These are phyloP conservation scores for Oenanthe javanica DNA, from an alignment of 140 eudicot species.

Conservation along the genomic window DNA sequence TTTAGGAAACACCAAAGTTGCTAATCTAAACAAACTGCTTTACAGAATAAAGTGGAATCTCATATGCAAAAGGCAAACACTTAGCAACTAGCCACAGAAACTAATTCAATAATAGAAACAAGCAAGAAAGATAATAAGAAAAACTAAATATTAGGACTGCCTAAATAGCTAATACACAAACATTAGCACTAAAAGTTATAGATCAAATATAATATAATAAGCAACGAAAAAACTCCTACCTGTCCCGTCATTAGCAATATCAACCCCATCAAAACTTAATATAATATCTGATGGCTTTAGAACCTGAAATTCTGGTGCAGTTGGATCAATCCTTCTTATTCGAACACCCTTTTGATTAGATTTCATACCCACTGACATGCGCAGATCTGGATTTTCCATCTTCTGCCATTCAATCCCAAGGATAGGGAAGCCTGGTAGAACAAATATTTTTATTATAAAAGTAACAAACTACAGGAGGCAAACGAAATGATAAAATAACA, in stretches of 20 bases:
- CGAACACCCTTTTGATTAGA: slow-evolving; percentile 94
- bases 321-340: slow-evolving; percentile 83
- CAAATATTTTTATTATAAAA: neutral
- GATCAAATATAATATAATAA: neutral
- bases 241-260: slow-evolving; percentile 97
- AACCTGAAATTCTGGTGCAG: slow-evolving; percentile 72
- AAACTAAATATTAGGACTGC: neutral
- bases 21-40: neutral
- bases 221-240: slow-evolving; percentile 27
- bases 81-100: neutral
- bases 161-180: neutral
- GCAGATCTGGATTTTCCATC: slow-evolving; percentile 94
- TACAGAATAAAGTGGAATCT: neutral
- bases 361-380: slow-evolving; percentile 83
- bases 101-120: neutral
- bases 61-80: neutral
- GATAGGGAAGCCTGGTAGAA: slow-evolving; percentile 70
- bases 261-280: slow-evolving; percentile 83
- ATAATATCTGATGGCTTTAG: slow-evolving; percentile 85
- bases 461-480: neutral
- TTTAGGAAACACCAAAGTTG: neutral
- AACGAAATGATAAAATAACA: neutral
- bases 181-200: neutral
- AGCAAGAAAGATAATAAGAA: neutral
- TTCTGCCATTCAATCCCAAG: slow-evolving; percentile 97